Conservation (phyloP, 2,329 filamentous ascomycete species). For the Trichoderma sp. region DNA sequence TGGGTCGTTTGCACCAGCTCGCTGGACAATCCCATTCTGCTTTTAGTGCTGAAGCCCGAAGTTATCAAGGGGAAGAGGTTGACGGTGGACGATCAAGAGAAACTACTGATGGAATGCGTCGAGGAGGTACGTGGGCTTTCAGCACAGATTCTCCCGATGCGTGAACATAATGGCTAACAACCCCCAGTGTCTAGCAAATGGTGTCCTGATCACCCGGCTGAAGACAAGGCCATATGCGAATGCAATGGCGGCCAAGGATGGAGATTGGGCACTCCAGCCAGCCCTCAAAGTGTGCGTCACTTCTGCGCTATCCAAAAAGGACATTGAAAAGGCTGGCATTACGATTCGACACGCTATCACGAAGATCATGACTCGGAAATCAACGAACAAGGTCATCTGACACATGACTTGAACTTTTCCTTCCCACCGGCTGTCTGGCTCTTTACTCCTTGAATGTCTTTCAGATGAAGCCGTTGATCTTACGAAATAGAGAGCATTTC, state of each 20-base stretch:
- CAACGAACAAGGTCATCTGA: conserved; percentile 45
- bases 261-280: conserved; percentile 70
- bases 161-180: not conserved
- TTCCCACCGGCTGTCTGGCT: not conserved
- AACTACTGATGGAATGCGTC: conserved; percentile 84
- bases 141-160: not conserved
- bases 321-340: conserved; percentile 90
- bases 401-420: not conserved
- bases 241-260: conserved; percentile 67
- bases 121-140: conserved; percentile 72
- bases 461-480: not conserved
- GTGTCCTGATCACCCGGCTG: conserved; percentile 83
- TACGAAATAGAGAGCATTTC: not conserved
- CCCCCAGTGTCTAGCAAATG: conserved; percentile 76
- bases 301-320: conserved; percentile 84
- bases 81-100: conserved; percentile 75
- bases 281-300: conserved; percentile 92
- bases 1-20: conserved; percentile 85
- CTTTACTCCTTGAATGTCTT: not conserved
- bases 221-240: conserved; percentile 73
- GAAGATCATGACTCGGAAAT: conserved; percentile 76
- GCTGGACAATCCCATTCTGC: conserved; percentile 82
- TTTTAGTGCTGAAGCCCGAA: conserved; percentile 81
- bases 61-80: conserved; percentile 72
- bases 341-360: conserved; percentile 90